These are phyloP conservation scores for Fusarium sp. DNA, from an alignment of 2,329 filamentous ascomycete species.

Conservation along the genomic window DNA sequence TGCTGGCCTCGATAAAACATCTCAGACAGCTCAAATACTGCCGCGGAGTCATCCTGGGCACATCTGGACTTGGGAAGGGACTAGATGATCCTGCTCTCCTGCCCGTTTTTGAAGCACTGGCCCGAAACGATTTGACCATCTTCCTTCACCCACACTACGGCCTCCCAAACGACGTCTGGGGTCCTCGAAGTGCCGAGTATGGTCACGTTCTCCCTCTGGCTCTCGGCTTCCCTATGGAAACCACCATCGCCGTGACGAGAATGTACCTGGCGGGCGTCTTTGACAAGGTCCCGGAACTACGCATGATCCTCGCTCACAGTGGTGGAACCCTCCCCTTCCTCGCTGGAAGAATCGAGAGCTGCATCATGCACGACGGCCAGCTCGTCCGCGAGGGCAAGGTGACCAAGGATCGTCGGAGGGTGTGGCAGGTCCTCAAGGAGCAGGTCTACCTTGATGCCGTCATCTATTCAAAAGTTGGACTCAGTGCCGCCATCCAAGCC, in stretches of 20 bases:
- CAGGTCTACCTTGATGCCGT: conserved; percentile 93
- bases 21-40: conserved; percentile 73
- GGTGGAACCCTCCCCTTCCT: conserved; percentile 91
- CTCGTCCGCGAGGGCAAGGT: conserved; percentile 73
- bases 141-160: conserved; percentile 96
- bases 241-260: conserved; percentile 87
- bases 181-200: conserved; percentile 76
- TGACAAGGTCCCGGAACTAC: conserved; percentile 76
- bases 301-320: conserved; percentile 86
- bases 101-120: conserved; percentile 77
- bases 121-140: conserved; percentile 72
- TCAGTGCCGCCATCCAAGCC: conserved; percentile 77
- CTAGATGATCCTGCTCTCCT: conserved; percentile 82
- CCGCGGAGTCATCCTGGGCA: conserved; percentile 90
- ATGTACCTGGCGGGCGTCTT: conserved; percentile 92
- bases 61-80: conserved; percentile 81
- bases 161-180: conserved; percentile 83
- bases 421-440: conserved; percentile 69
- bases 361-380: conserved; percentile 84
- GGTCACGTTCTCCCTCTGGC: conserved; percentile 90
- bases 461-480: conserved; percentile 80
- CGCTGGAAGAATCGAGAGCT: conserved; percentile 89
- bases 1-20: conserved; percentile 74
- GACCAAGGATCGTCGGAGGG: conserved; percentile 58
- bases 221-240: conserved; percentile 91